Conservation (phyloP, 208 protist genomes). For the Trypanosoma conorhini region DNA sequence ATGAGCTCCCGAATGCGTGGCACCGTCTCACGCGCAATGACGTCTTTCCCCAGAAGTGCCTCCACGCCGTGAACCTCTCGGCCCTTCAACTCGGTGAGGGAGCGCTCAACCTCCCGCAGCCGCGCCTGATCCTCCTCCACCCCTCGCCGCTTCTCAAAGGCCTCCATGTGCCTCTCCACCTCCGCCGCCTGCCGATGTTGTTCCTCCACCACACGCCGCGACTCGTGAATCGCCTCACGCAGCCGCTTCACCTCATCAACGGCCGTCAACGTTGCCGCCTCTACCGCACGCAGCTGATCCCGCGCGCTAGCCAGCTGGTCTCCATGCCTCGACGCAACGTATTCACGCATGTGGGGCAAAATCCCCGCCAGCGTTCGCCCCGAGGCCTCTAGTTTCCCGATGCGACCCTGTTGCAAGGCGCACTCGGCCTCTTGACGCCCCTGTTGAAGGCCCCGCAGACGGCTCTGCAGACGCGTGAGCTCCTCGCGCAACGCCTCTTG, state of each 20-base stretch:
- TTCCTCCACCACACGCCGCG: conserved; percentile 40
- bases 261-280: not conserved
- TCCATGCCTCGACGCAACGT: conserved; percentile 28
- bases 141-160: conserved; percentile 36
- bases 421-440: conserved; percentile 18
- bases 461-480: conserved; percentile 7
- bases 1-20: conserved; percentile 68
- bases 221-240: conserved; percentile 32
- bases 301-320: conserved; percentile 32
- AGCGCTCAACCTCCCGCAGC: conserved; percentile 38
- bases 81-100: conserved; percentile 46
- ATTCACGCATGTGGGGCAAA: conserved; percentile 41
- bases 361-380: conserved; percentile 2
- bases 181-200: conserved; percentile 41
- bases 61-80: conserved; percentile 39
- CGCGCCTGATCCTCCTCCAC: conserved; percentile 53
- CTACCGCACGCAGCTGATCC: conserved; percentile 22
- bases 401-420: not conserved
- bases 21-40: conserved; percentile 42
- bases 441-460: conserved; percentile 18
- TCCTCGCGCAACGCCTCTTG: not conserved
- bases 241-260: conserved; percentile 34
- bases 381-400: conserved; percentile 19
- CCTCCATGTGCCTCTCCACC: conserved; percentile 45
- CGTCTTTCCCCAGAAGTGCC: conserved; percentile 53